Percentiles rank a stretch among this genome's conserved stretches.
Conservation (phyloP, 306 rosid genomes). For the Cajanus cajan region DNA sequence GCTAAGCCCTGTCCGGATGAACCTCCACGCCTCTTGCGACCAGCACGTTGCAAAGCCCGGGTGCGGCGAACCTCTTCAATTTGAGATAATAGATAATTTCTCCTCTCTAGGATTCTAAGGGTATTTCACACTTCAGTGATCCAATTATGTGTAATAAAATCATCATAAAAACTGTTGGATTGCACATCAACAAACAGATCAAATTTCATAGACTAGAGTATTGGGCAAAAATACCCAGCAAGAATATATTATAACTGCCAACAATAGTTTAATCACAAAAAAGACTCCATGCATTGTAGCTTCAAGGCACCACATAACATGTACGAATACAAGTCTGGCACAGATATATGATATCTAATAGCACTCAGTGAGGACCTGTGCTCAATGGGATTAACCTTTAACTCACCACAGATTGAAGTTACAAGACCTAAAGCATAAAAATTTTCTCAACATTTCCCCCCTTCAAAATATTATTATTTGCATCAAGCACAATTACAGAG, state of each 20-base stretch:
- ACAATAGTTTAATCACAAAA: background rate
- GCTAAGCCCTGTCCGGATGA: constrained; percentile 67
- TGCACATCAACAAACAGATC: background rate
- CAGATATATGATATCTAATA: background rate
- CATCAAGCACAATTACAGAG: background rate
- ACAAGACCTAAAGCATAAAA: background rate
- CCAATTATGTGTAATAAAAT: constrained; percentile 16
- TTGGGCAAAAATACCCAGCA: background rate
- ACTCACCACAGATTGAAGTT: background rate
- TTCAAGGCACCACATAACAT: background rate
- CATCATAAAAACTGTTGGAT: background rate
- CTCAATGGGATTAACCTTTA: background rate
- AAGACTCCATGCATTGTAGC: background rate
- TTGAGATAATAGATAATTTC: constrained; percentile 60
- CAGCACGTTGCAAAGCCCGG: constrained; percentile 80
- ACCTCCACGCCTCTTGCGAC: constrained; percentile 82
- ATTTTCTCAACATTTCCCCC: background rate
- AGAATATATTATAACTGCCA: background rate
- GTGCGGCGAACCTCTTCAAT: constrained; percentile 89
- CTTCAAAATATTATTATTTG: constrained; percentile 17
- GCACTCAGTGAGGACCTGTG: background rate
- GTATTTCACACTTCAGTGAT: constrained; percentile 36
- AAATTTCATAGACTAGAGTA: background rate
- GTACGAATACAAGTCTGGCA: background rate
- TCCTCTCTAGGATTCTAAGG: constrained; percentile 64